Evolutionary conservation across 352 stramenopile genomes (phyloP).

Genomic region (Pythium insidiosum): DNA sequence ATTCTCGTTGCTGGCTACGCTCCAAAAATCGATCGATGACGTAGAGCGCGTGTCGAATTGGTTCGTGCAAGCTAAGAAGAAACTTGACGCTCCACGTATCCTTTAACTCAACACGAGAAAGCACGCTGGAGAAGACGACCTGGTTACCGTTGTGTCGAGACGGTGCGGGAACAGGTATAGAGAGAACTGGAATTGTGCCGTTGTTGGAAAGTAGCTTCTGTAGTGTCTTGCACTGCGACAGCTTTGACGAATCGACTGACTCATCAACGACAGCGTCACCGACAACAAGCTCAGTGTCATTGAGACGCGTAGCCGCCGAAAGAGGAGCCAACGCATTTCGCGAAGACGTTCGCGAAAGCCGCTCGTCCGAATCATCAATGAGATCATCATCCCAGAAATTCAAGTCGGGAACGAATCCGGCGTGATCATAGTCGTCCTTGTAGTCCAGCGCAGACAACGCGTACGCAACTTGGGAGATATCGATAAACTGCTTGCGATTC

Average conservation of each 20-base stretch:
- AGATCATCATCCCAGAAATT: constrained; percentile 54
- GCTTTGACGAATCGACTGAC: no score
- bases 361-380: neutral
- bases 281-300: constrained; percentile 1
- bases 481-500: constrained; percentile 34
- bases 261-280: no score
- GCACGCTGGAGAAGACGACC: constrained; percentile 61
- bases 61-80: constrained; percentile 63
- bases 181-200: constrained; percentile 11
- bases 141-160: constrained; percentile 38
- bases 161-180: constrained; percentile 34
- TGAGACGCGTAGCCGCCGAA: neutral
- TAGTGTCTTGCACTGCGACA: constrained; percentile 20
- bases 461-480: constrained; percentile 71
- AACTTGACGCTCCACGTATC: constrained; percentile 70
- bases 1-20: constrained; percentile 27
- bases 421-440: constrained; percentile 46
- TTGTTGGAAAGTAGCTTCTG: constrained; percentile 15
- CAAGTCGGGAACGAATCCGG: neutral
- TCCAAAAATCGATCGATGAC: constrained; percentile 80
- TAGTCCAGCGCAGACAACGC: constrained; percentile 62
- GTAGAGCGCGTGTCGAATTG: constrained; percentile 71
- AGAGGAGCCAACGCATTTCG: neutral
- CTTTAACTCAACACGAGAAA: constrained; percentile 32
- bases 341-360: neutral